phyloP scores from a whole-genome alignment of 78 protist species.

The Tieghemostelium lacteum region DNA sequence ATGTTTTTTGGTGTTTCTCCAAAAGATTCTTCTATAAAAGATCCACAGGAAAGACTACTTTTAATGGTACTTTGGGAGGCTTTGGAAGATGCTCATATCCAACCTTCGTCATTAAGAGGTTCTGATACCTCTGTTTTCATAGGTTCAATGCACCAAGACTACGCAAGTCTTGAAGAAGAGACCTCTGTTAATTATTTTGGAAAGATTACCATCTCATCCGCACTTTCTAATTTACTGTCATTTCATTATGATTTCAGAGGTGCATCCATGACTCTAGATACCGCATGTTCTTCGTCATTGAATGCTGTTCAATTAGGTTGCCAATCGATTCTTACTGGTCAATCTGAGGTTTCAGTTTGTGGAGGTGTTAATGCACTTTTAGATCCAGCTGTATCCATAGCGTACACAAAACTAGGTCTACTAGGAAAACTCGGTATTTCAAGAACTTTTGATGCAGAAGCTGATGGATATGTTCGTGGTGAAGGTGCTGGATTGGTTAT shows the following conservation, averaged over 20 bases:
- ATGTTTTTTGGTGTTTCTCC: constrained; percentile 31
- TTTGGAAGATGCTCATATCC: constrained; percentile 34
- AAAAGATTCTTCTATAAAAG: constrained; percentile 62
- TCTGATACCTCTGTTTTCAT: not conserved
- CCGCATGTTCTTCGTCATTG: constrained; percentile 90
- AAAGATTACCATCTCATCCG: constrained; percentile 23
- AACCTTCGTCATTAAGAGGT: not conserved
- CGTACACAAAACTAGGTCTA: constrained; percentile 8
- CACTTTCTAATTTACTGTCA: constrained; percentile 34
- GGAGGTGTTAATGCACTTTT: constrained; percentile 84
- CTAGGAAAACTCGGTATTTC: constrained; percentile 74
- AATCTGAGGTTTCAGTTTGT: constrained; percentile 75
- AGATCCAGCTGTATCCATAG: not conserved
- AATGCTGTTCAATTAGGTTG: constrained; percentile 81
- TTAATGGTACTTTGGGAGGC: constrained; percentile 66
- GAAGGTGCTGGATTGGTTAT: constrained; percentile 86
- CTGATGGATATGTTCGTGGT: constrained; percentile 89
- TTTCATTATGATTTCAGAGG: constrained; percentile 58
- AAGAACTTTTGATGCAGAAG: constrained; percentile 81
- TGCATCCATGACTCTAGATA: constrained; percentile 87
- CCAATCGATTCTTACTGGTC: constrained; percentile 52
- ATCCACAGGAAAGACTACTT: constrained; percentile 88
- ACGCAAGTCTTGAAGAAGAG: not conserved
- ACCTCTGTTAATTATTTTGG: not conserved
- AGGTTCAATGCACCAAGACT: not conserved